Percentiles rank a stretch among this genome's conserved stretches.
Conservation (phyloP, 2,329 filamentous ascomycete species). For the Apiospora hydei region DNA sequence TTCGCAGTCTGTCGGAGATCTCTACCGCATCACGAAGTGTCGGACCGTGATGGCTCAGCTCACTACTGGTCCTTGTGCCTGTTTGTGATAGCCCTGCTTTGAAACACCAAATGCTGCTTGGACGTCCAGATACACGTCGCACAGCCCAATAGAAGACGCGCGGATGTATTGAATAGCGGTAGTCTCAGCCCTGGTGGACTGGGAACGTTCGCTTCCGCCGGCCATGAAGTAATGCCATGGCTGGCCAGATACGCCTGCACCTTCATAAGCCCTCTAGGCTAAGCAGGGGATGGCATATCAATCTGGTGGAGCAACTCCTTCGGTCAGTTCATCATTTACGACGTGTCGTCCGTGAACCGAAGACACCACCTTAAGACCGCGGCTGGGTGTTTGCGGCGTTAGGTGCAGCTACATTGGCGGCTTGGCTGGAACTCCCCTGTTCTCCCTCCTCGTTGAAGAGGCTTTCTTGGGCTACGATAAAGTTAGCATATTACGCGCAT, state of each 20-base stretch:
- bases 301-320: background rate
- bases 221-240: background rate
- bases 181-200: background rate
- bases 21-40: no score
- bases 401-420: background rate
- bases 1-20: background rate
- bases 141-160: no score
- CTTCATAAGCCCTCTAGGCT: background rate
- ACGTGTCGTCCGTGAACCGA: background rate
- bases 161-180: no score
- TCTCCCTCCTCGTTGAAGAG: slow-evolving; percentile 42
- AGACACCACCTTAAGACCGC: background rate
- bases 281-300: background rate
- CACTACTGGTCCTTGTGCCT: no score
- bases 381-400: background rate
- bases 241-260: background rate
- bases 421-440: background rate
- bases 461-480: slow-evolving; percentile 65
- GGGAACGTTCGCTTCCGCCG: background rate
- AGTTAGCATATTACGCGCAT: slow-evolving; percentile 29
- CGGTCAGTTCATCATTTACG: background rate
- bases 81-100: no score
- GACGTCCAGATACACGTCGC: background rate
- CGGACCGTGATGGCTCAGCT: no score
- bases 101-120: background rate